A percentile compares a stretch with the other conserved stretches of the same genome.
Evolutionary conservation across 1,139 yeast species (phyloP).

Genomic region (Protomyces arabidopsidicola): DNA sequence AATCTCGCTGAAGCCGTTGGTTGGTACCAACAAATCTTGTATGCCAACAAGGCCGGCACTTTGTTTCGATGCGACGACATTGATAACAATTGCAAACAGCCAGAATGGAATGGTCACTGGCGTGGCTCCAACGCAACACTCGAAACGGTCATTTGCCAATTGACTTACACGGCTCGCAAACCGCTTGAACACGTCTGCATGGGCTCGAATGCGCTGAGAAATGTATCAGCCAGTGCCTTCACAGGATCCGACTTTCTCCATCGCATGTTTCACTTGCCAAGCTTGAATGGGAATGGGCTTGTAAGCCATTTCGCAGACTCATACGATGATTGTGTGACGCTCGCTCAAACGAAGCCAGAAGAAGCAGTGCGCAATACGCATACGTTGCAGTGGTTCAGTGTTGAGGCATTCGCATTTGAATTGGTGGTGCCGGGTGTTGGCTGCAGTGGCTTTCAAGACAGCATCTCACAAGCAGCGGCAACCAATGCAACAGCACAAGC

Average conservation of each 20-base stretch:
- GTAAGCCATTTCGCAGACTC: neutral
- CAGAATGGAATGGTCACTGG: constrained; percentile 1
- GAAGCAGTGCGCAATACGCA: neutral
- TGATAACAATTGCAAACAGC: neutral
- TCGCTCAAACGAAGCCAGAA: neutral
- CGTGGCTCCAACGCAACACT: constrained; percentile 7
- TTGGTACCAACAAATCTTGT: neutral
- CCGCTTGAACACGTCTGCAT: constrained; percentile 2
- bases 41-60: neutral
- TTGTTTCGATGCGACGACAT: constrained; percentile 2
- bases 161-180: neutral
- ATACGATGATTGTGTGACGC: neutral
- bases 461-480: neutral
- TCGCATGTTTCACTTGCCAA: neutral
- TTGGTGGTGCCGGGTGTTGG: neutral
- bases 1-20: neutral
- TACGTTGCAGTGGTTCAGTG: neutral
- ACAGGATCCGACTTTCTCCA: neutral
- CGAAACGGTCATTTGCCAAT: neutral
- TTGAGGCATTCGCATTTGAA: neutral
- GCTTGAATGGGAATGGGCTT: neutral
- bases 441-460: neutral
- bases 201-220: neutral
- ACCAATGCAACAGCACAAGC: neutral
- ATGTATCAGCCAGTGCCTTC: neutral